Evolutionary conservation across 352 stramenopile species (phyloP).

Genomic region (Globisporangium ultimum): DNA sequence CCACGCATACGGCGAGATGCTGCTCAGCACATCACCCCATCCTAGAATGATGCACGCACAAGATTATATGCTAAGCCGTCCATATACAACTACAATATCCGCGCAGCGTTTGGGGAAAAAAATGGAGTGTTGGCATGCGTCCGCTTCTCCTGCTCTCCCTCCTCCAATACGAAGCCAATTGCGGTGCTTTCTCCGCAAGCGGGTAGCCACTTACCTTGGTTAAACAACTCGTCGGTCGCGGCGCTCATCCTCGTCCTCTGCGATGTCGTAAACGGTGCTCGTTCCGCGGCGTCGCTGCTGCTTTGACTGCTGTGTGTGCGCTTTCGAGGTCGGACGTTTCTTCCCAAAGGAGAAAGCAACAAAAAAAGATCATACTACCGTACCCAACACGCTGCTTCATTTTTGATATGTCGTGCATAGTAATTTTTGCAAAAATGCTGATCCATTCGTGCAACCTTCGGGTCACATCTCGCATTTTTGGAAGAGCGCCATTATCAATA

Average conservation of each 20-base stretch:
- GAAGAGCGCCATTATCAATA: background rate
- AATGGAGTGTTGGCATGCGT: too few species aligned
- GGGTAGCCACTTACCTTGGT: slow-evolving; percentile 51
- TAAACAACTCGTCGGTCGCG: slow-evolving; percentile 82
- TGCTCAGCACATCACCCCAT: slow-evolving; percentile 95
- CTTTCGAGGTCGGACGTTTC: slow-evolving; percentile 10
- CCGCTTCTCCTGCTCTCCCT: too few species aligned
- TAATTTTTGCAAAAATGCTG: background rate
- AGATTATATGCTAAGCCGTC: background rate
- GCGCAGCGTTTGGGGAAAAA: too few species aligned
- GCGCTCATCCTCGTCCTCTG: slow-evolving; percentile 53
- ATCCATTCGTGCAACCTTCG: slow-evolving; percentile 8
- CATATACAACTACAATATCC: slow-evolving; percentile 3
- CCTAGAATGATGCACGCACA: slow-evolving; percentile 26
- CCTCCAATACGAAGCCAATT: too few species aligned
- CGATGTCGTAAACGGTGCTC: background rate
- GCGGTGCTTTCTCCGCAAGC: background rate
- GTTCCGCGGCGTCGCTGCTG: slow-evolving; percentile 1
- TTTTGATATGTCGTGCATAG: background rate
- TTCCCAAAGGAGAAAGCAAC: slow-evolving; percentile 11
- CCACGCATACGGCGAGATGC: slow-evolving; percentile 98
- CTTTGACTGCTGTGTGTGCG: slow-evolving; percentile 5
- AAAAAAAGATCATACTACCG: slow-evolving; percentile 16
- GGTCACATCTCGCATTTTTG: background rate
- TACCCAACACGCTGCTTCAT: background rate